Evolutionary conservation across 352 stramenopile genomes (phyloP).

Genomic region (Pythium biforme): DNA sequence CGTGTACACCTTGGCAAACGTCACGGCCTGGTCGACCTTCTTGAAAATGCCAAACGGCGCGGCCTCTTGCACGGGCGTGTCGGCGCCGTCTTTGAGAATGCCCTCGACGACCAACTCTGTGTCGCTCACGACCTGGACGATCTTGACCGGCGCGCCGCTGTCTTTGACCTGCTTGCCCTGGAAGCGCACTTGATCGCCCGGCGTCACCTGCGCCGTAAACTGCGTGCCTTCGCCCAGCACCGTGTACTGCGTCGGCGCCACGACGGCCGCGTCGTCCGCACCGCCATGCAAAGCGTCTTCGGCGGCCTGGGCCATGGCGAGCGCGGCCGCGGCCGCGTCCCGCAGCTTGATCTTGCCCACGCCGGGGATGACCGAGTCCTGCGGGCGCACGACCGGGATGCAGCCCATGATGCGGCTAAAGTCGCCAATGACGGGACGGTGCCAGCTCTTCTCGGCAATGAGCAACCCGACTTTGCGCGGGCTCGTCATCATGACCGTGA

Average conservation of each 20-base stretch:
- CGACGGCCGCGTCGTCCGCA: slow-evolving; percentile 6
- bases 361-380: slow-evolving; percentile 87
- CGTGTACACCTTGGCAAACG: slow-evolving; percentile 92
- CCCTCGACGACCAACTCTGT: slow-evolving; percentile 72
- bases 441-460: slow-evolving; percentile 97
- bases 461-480: slow-evolving; percentile 96
- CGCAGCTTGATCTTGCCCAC: slow-evolving; percentile 65
- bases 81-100: slow-evolving; percentile 36
- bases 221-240: slow-evolving; percentile 65
- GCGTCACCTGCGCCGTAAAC: slow-evolving; percentile 72
- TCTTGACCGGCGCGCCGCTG: slow-evolving; percentile 80
- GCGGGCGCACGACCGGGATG: slow-evolving; percentile 96
- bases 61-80: slow-evolving; percentile 40
- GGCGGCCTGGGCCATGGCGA: slow-evolving; percentile 9
- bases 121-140: slow-evolving; percentile 84
- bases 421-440: slow-evolving; percentile 92
- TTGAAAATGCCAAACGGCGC: slow-evolving; percentile 86
- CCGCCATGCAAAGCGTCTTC: slow-evolving; percentile 6
- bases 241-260: slow-evolving; percentile 32
- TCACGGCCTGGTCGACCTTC: slow-evolving; percentile 90
- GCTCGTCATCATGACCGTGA: slow-evolving; percentile 95
- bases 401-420: slow-evolving; percentile 94
- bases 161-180: slow-evolving; percentile 79
- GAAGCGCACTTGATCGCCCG: slow-evolving; percentile 78
- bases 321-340: slow-evolving; percentile 28